Base-by-base conservation (phyloP, 495 filamentous ascomycete genomes). In the Podospora bellae-mahoneyi region DNA sequence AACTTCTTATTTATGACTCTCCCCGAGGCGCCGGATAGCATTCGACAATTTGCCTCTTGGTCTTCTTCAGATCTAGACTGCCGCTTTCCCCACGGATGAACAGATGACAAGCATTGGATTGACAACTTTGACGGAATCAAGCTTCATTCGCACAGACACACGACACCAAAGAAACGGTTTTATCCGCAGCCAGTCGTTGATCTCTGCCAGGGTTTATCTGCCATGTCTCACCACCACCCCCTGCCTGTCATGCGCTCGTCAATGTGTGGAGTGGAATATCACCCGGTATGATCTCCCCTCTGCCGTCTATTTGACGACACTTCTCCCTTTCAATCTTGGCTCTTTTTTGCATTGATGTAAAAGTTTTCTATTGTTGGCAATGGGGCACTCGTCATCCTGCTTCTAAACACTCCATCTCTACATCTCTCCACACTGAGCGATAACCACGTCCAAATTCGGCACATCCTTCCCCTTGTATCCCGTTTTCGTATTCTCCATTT, bases 351-450 rank as follows among this genome's bases (percentile, higher is more conserved):
- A n/a, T 65, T 53, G 30, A 62, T 27, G 66, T 9, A 30, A 20
- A 30, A 18, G 39, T 20, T 34, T 34, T 26, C 18, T 44, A 56
- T 39, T 53, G 15, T 27, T 57, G 48, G 44, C 66, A 58, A 44
- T 64, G 60, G 3, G 59, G 60, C 23, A 19, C 6, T 48, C 13
- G 39, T 48, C 39, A 48, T 48, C 39, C 6, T 20, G 20, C 9
- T 48, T 48, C 9, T 48, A 13, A 54, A 16, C 2, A 5, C 32
- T 2, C 55, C 9, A 58, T 18, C 15, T 64, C 84, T 80, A 96
- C 91, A 95, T 93, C 80, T 95, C 91, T 23, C 95, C 95, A 75
- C 95, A 97, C 79, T 94, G 89, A 18, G 86, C 84, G 73, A 99
- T 89, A 13, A 90, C 84, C 2, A 97, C 90, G 80, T 98, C 95